phyloP scores from a whole-genome alignment of 306 rosid genomes.

The Vachellia collinsii region DNA sequence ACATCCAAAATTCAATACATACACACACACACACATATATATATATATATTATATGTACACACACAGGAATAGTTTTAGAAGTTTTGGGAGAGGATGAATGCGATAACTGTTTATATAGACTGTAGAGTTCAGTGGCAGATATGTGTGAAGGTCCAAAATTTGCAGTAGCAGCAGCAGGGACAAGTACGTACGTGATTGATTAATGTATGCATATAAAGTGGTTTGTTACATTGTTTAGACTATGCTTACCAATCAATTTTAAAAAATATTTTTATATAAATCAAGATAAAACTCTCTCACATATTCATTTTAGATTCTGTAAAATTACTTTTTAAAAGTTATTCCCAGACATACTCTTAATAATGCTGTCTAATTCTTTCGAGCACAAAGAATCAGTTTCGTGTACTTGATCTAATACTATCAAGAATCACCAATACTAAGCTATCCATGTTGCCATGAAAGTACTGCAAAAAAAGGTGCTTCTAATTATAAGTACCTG shows the following conservation, averaged over 20 bases:
- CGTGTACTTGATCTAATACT: background rate
- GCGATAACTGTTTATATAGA: background rate
- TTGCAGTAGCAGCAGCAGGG: background rate
- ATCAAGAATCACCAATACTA: background rate
- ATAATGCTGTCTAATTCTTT: background rate
- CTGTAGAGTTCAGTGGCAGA: background rate
- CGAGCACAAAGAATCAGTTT: background rate
- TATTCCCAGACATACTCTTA: too few species aligned
- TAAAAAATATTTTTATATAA: too few species aligned
- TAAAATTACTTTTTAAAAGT: too few species aligned
- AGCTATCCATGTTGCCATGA: background rate
- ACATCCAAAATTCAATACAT: too few species aligned
- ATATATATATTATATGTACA: too few species aligned
- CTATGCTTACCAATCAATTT: too few species aligned
- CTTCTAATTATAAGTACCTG: background rate
- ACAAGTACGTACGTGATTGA: background rate
- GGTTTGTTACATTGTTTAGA: background rate
- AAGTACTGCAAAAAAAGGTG: background rate
- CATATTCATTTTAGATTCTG: too few species aligned
- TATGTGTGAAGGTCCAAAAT: background rate
- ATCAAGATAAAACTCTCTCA: too few species aligned
- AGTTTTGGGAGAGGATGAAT: background rate
- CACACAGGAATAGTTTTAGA: background rate
- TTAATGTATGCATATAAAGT: background rate
- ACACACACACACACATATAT: background rate